Conservation (phyloP, 371 early-diverging fungal genomes). For the Haplosporangium sp. region DNA sequence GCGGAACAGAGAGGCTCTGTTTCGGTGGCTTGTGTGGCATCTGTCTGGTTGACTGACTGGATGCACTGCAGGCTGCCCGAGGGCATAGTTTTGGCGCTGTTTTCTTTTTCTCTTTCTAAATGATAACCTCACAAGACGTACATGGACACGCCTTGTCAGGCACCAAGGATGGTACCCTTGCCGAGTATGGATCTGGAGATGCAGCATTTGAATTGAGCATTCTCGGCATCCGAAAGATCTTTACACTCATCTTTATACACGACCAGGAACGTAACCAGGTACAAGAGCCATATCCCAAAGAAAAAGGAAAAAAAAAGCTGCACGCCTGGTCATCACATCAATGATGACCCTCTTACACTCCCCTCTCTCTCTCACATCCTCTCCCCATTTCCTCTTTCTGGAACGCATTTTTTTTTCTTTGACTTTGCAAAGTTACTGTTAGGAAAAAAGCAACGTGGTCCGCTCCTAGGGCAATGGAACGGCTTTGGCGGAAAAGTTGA, state of each 20-base stretch:
- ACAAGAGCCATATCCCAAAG: background rate
- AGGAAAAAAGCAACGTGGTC: conserved; percentile 39
- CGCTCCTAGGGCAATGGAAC: conserved; percentile 48
- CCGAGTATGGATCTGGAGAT: conserved; percentile 2
- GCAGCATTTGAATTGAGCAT: conserved; percentile 14
- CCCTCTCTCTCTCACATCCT: background rate
- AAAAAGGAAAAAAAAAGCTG: background rate
- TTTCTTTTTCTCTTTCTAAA: no score
- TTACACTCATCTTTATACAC: conserved; percentile 52
- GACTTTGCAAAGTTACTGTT: conserved; percentile 21
- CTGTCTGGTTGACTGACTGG: no score
- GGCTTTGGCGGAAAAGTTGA: conserved; percentile 55
- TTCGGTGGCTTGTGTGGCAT: no score
- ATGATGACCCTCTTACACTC: background rate
- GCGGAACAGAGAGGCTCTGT: no score
- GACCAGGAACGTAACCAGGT: conserved; percentile 37
- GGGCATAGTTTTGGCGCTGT: no score
- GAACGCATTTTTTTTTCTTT: no score
- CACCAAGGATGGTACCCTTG: no score
- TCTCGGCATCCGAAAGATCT: conserved; percentile 32
- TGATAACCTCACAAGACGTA: no score
- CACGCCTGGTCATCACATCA: no score
- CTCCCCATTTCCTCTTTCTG: background rate
- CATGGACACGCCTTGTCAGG: no score
- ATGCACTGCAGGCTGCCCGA: no score